Conservation (phyloP, 306 rosid genomes). For the Trifolium repens region DNA sequence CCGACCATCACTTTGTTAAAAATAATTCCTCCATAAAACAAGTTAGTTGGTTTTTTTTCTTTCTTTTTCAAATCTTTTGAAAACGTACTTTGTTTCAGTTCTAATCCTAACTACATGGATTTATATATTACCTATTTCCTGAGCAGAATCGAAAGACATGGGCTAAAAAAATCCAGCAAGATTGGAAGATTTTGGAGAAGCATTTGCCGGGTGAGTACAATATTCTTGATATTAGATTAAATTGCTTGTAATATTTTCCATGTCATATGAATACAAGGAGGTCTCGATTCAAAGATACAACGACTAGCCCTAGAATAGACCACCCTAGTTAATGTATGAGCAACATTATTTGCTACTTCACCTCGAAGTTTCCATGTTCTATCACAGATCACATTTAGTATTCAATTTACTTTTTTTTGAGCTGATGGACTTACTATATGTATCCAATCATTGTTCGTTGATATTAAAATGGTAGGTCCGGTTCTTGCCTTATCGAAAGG, state of each 20-base stretch:
- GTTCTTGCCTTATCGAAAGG: background rate
- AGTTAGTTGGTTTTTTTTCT: constrained; percentile 38
- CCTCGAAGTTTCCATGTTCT: background rate
- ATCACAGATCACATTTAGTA: background rate
- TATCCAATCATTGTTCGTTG: background rate
- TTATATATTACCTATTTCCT: constrained; percentile 39
- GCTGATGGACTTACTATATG: constrained; percentile 8
- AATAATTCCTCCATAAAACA: constrained; percentile 47
- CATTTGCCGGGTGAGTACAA: constrained; percentile 75
- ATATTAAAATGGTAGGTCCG: constrained; percentile 14
- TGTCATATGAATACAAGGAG: no score
- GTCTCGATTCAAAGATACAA: no score
- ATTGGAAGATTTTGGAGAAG: constrained; percentile 78
- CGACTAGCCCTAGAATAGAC: no score
- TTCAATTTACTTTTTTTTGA: constrained; percentile 12
- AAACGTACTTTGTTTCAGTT: constrained; percentile 25
- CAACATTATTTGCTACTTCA: no score
- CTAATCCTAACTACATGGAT: constrained; percentile 14
- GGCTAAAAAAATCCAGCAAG: constrained; percentile 77
- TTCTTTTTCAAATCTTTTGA: background rate
- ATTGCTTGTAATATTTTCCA: constrained; percentile 33
- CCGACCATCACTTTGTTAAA: constrained; percentile 60
- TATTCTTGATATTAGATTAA: constrained; percentile 7
- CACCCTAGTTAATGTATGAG: no score
- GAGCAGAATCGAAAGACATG: constrained; percentile 58